These are phyloP conservation scores for Rhodotorula sp. DNA, from an alignment of 1,284 basidiomycete species.

Conservation along the genomic window DNA sequence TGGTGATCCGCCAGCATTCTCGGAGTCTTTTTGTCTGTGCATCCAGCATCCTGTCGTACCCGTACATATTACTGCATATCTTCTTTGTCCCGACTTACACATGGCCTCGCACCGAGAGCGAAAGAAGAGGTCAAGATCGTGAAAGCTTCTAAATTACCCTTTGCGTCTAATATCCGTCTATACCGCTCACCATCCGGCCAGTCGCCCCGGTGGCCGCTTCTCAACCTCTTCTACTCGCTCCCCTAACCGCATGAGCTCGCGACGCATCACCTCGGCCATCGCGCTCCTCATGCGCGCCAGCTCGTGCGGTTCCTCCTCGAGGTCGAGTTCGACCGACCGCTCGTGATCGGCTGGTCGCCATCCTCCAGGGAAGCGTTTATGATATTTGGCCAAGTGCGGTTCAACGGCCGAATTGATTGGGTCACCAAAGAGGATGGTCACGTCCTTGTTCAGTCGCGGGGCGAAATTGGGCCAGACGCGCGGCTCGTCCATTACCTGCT, in stretches of 20 bases:
- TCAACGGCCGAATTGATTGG: constrained; percentile 57
- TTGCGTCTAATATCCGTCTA: not conserved
- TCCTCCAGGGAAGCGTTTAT: constrained; percentile 5
- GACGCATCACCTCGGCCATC: constrained; percentile 37
- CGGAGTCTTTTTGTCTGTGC: no score
- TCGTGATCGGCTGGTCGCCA: constrained; percentile 32
- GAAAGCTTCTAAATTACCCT: not conserved
- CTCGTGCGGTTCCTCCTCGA: constrained; percentile 34
- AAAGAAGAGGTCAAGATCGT: not conserved
- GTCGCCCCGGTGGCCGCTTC: constrained; percentile 5
- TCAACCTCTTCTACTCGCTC: constrained; percentile 10
- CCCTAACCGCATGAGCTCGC: constrained; percentile 38
- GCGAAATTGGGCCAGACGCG: constrained; percentile 69
- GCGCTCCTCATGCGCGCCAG: constrained; percentile 31
- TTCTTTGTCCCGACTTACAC: no score
- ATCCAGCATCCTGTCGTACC: not conserved
- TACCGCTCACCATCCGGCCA: constrained; percentile 13
- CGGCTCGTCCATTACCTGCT: constrained; percentile 82
- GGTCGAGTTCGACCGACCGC: constrained; percentile 25
- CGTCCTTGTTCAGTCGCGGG: constrained; percentile 62
- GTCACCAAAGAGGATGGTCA: constrained; percentile 70
- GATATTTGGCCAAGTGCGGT: constrained; percentile 33
- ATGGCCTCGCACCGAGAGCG: no score
- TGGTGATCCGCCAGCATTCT: no score
- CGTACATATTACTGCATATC: not conserved